Percentiles rank a stretch among this genome's conserved stretches.
Evolutionary conservation across 2,329 filamentous ascomycete genomes (phyloP).

Genomic region (Verticillium klebahnii): DNA sequence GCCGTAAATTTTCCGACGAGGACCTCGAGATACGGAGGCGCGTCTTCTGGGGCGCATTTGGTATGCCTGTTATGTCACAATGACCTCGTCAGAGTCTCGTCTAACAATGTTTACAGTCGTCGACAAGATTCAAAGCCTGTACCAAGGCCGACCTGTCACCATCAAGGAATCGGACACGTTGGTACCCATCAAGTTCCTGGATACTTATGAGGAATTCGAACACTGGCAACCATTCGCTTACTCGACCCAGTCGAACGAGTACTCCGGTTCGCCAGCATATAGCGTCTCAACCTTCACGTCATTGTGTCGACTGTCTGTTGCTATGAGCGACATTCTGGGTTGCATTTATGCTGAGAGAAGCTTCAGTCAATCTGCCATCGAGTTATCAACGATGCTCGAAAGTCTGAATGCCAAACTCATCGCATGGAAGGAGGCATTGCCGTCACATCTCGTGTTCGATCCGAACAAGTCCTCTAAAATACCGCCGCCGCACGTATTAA

Average conservation of each 20-base stretch:
- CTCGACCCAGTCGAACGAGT: slow-evolving; percentile 19
- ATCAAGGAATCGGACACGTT: slow-evolving; percentile 39
- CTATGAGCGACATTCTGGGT: slow-evolving; percentile 40
- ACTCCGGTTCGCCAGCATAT: slow-evolving; percentile 31
- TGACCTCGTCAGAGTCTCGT: background rate
- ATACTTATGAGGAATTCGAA: slow-evolving; percentile 49
- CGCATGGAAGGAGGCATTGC: slow-evolving; percentile 35
- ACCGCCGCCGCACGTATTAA: slow-evolving; percentile 40
- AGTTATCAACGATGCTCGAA: slow-evolving; percentile 29
- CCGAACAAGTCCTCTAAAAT: slow-evolving; percentile 19
- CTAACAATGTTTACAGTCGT: slow-evolving; percentile 18
- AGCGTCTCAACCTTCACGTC: slow-evolving; percentile 36
- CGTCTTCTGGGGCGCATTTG: slow-evolving; percentile 41
- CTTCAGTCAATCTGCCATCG: slow-evolving; percentile 25
- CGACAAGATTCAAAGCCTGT: slow-evolving; percentile 51
- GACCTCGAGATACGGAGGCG: slow-evolving; percentile 39
- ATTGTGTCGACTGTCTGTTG: slow-evolving; percentile 38
- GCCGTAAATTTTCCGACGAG: slow-evolving; percentile 34
- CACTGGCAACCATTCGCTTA: slow-evolving; percentile 42
- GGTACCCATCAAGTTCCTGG: slow-evolving; percentile 42
- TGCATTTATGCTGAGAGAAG: slow-evolving; percentile 40
- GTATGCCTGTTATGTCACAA: slow-evolving; percentile 13
- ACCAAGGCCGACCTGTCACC: slow-evolving; percentile 46
- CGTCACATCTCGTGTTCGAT: slow-evolving; percentile 34
- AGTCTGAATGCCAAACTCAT: slow-evolving; percentile 34